phyloP scores from a whole-genome alignment of 2,329 filamentous ascomycete species.

The Pezizomycotina sp. region DNA sequence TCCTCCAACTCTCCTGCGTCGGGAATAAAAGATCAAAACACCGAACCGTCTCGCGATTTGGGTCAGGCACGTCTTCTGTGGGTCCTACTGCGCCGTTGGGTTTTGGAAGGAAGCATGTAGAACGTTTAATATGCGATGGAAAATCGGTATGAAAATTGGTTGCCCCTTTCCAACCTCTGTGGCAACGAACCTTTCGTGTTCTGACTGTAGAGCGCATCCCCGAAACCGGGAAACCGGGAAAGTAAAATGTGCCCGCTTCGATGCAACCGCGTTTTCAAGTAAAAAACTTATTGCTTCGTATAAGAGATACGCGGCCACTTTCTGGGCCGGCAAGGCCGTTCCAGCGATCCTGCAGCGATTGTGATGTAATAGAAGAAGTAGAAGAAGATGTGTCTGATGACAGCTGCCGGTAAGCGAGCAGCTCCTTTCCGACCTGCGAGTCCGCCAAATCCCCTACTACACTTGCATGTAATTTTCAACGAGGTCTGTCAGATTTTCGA shows the following conservation, averaged over 20 bases:
- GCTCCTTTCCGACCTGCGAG: slow-evolving; percentile 39
- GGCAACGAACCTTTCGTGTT: slow-evolving; percentile 84
- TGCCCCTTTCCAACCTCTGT: slow-evolving; percentile 40
- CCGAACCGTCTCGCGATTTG: slow-evolving; percentile 46
- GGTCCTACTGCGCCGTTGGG: slow-evolving; percentile 16
- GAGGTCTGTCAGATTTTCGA: slow-evolving; percentile 59
- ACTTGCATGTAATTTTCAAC: too few relatives aligned
- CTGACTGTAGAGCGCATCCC: slow-evolving; percentile 61
- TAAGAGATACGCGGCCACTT: slow-evolving; percentile 74
- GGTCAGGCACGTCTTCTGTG: slow-evolving; percentile 1
- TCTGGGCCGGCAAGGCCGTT: slow-evolving; percentile 39
- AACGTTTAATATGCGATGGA: slow-evolving; percentile 77
- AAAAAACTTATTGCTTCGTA: slow-evolving; percentile 57
- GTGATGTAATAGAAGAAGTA: too few relatives aligned
- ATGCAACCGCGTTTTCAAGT: slow-evolving; percentile 38
- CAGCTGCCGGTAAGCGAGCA: slow-evolving; percentile 30
- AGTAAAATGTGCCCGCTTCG: slow-evolving; percentile 40
- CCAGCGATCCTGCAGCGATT: slow-evolving; percentile 56
- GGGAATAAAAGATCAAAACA: slow-evolving; percentile 85
- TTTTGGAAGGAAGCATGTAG: slow-evolving; percentile 52
- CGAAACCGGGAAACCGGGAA: slow-evolving; percentile 55
- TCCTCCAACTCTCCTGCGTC: slow-evolving; percentile 69
- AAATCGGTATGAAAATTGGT: slow-evolving; percentile 91
- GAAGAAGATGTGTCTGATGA: too few relatives aligned
- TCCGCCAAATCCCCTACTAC: slow-evolving; percentile 47